These are phyloP conservation scores for Tolypocladium guangdongense DNA, from an alignment of 2,329 filamentous ascomycete genomes.

Conservation along the genomic window DNA sequence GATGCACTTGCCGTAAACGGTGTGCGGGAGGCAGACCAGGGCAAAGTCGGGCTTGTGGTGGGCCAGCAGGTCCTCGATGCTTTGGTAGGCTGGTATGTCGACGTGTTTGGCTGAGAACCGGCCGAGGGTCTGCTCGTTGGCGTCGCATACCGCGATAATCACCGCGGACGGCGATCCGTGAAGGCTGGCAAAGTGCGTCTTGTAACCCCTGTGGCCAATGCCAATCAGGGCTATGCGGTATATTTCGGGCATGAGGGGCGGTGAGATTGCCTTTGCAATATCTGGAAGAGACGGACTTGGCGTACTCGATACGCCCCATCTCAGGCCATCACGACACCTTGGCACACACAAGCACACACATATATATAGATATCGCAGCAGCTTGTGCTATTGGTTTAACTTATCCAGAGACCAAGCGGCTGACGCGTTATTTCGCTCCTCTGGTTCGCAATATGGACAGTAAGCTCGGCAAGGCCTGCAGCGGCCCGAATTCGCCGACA, in stretches of 20 bases:
- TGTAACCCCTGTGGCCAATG: not conserved
- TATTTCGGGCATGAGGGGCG: not conserved
- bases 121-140: not conserved
- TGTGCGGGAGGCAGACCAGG: not conserved
- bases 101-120: not conserved
- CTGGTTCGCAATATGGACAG: no score
- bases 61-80: not conserved
- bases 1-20: not conserved
- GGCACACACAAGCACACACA: no score
- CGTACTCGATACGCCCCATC: no score
- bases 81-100: not conserved
- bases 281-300: no score
- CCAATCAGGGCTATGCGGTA: not conserved
- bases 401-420: no score
- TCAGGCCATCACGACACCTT: no score
- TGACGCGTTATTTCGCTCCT: no score
- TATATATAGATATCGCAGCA: no score
- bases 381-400: no score
- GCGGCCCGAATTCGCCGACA: no score
- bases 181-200: not conserved
- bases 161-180: not conserved
- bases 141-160: not conserved
- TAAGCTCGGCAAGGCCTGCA: no score
- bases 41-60: not conserved
- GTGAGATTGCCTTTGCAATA: not conserved